Evolutionary conservation across 2,329 filamentous ascomycete species (phyloP).

Genomic region (Pleochaeta shiraiana): DNA sequence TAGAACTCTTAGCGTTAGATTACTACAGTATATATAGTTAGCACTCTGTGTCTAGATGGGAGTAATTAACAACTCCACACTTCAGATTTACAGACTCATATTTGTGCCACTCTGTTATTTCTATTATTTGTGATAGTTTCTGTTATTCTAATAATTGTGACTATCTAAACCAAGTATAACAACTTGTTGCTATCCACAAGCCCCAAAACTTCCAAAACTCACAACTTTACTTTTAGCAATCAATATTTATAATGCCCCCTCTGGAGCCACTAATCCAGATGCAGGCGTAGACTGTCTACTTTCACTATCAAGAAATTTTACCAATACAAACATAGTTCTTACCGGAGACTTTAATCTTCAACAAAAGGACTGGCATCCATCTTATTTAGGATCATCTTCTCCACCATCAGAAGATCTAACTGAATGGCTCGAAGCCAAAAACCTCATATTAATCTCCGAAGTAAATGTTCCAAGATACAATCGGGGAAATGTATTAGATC

Average conservation of each 20-base stretch:
- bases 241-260: background rate
- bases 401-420: background rate
- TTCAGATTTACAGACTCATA: no score
- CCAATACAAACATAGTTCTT: background rate
- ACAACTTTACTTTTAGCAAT: background rate
- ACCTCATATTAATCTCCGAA: background rate
- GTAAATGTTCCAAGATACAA: background rate
- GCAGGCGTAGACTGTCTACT: background rate
- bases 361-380: background rate
- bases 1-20: no score
- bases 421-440: background rate
- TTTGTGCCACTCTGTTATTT: no score
- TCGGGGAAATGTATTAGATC: background rate
- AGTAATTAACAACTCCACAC: no score
- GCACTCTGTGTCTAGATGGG: no score
- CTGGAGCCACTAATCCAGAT: background rate
- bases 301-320: background rate
- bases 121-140: no score
- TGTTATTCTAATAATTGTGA: no score
- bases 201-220: no score
- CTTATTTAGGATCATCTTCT: background rate
- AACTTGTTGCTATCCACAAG: no score
- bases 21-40: no score
- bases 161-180: no score
- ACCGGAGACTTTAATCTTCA: background rate